A percentile compares a stretch with the other conserved stretches of the same genome.
These are phyloP conservation scores for Asterophora lycoperdoides DNA, from an alignment of 768 basidiomycete genomes.

Conservation along the genomic window DNA sequence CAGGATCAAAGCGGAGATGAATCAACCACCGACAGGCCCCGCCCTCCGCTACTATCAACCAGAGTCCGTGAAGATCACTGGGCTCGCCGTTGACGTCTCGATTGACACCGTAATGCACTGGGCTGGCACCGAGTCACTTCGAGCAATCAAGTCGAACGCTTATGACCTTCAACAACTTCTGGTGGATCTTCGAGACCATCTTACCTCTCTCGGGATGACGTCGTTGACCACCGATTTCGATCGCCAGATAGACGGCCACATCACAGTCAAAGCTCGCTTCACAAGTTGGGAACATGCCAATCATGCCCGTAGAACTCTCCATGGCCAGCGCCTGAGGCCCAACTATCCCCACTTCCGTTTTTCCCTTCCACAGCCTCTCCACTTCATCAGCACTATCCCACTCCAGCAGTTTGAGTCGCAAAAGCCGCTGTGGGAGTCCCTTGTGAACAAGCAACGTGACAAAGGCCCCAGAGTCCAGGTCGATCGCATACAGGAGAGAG, in stretches of 20 bases:
- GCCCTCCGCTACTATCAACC: slow-evolving; percentile 21
- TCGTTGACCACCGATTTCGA: slow-evolving; percentile 24
- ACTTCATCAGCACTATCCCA: slow-evolving; percentile 48
- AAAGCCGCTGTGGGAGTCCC: slow-evolving; percentile 42
- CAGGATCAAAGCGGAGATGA: slow-evolving; percentile 42
- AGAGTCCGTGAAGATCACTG: slow-evolving; percentile 39
- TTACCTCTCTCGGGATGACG: slow-evolving; percentile 16
- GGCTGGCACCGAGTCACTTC: slow-evolving; percentile 23
- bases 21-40: slow-evolving; percentile 32
- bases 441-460: slow-evolving; percentile 32
- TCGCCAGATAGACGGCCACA: slow-evolving; percentile 24
- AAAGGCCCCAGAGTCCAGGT: slow-evolving; percentile 32
- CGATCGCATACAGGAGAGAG: slow-evolving; percentile 11
- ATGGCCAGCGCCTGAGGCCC: slow-evolving; percentile 25
- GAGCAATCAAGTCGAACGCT: slow-evolving; percentile 17
- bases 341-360: slow-evolving; percentile 33
- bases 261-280: slow-evolving; percentile 42
- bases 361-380: slow-evolving; percentile 45
- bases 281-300: slow-evolving; percentile 47
- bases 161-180: slow-evolving; percentile 20
- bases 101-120: slow-evolving; percentile 25
- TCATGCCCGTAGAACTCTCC: slow-evolving; percentile 31
- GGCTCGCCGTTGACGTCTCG: slow-evolving; percentile 29
- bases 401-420: slow-evolving; percentile 49
- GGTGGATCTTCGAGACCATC: slow-evolving; percentile 20